These are phyloP conservation scores for Apiospora phragmitis DNA, from an alignment of 2,329 filamentous ascomycete species.

Conservation along the genomic window DNA sequence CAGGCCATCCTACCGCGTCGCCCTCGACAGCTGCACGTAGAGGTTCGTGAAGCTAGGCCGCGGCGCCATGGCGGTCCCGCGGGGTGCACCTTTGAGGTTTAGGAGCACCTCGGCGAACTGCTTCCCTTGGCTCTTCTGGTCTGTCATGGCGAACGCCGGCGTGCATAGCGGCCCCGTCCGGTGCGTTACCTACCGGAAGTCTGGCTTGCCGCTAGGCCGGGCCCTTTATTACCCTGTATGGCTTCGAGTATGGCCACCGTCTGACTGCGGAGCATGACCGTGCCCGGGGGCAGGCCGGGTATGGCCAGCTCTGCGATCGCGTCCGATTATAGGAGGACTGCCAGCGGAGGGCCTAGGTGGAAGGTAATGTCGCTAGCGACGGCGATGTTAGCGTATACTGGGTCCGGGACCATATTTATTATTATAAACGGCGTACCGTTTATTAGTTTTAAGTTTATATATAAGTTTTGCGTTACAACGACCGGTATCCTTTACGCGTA, in stretches of 20 bases:
- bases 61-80: constrained; percentile 1
- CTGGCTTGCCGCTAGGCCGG: not conserved
- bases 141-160: constrained; percentile 12
- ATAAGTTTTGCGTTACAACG: not conserved
- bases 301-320: not conserved
- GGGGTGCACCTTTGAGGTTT: constrained; percentile 17
- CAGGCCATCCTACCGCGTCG: not conserved
- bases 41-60: constrained; percentile 19
- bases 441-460: not conserved
- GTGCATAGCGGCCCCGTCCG: constrained; percentile 16
- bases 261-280: not conserved
- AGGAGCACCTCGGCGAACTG: constrained; percentile 4
- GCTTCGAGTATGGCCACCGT: not conserved
- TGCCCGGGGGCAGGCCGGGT: not conserved
- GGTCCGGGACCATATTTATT: not conserved
- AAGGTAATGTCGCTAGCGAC: not conserved
- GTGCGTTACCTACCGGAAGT: not conserved
- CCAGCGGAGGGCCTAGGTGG: not conserved
- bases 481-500: not conserved
- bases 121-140: constrained; percentile 11
- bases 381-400: not conserved
- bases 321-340: not conserved
- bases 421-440: not conserved
- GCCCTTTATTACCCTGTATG: not conserved
- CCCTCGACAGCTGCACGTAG: constrained; percentile 20